Evolutionary conservation across 1,139 yeast species (phyloP).

Genomic region (Zygoascus meyerae): DNA sequence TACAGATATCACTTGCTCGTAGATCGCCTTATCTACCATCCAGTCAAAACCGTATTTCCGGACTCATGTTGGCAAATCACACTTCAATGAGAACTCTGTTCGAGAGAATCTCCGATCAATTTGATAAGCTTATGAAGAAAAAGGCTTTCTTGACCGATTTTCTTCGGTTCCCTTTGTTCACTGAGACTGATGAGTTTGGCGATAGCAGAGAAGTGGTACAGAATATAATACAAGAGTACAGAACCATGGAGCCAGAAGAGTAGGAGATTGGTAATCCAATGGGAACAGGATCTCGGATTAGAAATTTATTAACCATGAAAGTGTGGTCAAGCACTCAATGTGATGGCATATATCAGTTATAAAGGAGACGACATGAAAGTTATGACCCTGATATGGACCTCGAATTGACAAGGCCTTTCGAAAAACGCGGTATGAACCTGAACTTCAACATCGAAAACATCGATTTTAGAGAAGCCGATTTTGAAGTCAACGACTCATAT

Average conservation of each 20-base stretch:
- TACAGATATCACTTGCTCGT: conserved; percentile 72
- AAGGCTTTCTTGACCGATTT: conserved; percentile 84
- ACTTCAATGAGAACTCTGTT: conserved; percentile 65
- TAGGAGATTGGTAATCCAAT: too few relatives aligned
- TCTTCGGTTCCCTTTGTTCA: conserved; percentile 50
- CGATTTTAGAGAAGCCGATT: too few relatives aligned
- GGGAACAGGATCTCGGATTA: too few relatives aligned
- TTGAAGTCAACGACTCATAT: too few relatives aligned
- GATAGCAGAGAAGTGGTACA: conserved; percentile 73
- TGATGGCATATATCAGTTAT: too few relatives aligned
- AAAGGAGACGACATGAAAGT: too few relatives aligned
- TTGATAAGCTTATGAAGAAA: conserved; percentile 70
- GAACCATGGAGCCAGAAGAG: conserved; percentile 42
- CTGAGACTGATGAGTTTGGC: conserved; percentile 69
- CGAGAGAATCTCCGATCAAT: conserved; percentile 64
- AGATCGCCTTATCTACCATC: conserved; percentile 54
- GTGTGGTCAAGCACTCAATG: too few relatives aligned
- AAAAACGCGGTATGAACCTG: too few relatives aligned
- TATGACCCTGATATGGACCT: too few relatives aligned
- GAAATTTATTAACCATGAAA: too few relatives aligned
- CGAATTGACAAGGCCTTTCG: too few relatives aligned
- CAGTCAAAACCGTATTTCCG: conserved; percentile 38
- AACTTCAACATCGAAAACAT: too few relatives aligned
- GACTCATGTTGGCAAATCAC: conserved; percentile 73
- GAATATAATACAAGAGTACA: conserved; percentile 67